These are phyloP conservation scores for Trichomonas tenax DNA, from an alignment of 208 protist species.

Conservation along the genomic window DNA sequence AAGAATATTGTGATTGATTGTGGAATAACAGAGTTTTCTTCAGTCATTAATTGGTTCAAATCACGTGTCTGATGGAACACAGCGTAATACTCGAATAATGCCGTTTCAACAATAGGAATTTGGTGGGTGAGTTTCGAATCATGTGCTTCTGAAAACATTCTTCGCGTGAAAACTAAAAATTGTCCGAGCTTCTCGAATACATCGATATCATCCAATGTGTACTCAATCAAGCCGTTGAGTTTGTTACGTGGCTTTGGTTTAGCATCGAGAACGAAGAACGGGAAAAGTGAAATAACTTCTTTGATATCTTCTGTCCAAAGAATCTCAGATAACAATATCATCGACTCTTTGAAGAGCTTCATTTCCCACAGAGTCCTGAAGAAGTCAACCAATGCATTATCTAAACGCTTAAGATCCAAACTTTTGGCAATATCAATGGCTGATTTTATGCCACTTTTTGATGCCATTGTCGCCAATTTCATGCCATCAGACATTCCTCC, in stretches of 20 bases:
- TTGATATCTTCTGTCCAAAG: background rate
- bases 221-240: background rate
- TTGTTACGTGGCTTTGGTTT: background rate
- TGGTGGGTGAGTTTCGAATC: background rate
- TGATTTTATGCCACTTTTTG: background rate
- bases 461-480: background rate
- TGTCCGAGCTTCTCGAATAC: background rate
- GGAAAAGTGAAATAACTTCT: background rate
- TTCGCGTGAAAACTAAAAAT: background rate
- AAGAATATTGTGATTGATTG: background rate
- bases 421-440: background rate
- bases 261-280: background rate
- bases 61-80: background rate
- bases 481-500: background rate
- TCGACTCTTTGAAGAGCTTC: background rate
- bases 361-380: background rate
- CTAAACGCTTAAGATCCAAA: background rate
- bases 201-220: background rate
- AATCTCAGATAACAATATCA: background rate
- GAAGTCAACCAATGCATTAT: background rate
- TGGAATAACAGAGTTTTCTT: background rate
- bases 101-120: background rate
- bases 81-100: background rate
- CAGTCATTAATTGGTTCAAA: background rate
- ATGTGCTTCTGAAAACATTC: background rate